These are phyloP conservation scores for Dactylellina leptospora DNA, from an alignment of 2,329 filamentous ascomycete genomes.

Conservation along the genomic window DNA sequence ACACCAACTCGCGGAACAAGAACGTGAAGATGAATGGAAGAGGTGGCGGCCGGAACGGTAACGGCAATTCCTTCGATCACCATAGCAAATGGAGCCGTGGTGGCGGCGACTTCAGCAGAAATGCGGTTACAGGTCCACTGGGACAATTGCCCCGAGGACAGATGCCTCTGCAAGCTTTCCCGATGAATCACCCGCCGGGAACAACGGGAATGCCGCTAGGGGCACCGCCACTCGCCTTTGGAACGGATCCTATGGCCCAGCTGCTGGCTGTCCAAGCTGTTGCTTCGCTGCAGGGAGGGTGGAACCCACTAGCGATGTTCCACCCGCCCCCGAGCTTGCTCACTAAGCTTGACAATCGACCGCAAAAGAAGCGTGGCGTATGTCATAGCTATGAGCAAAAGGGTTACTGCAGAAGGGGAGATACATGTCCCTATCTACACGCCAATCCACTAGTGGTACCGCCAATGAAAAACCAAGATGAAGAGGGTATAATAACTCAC, in stretches of 20 bases:
- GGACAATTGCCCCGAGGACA: constrained; percentile 55
- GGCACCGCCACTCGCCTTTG: constrained; percentile 27
- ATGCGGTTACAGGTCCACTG: constrained; percentile 8
- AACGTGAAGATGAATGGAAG: constrained; percentile 41
- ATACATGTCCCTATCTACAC: constrained; percentile 75
- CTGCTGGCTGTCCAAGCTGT: constrained; percentile 68
- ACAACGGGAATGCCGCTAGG: constrained; percentile 8
- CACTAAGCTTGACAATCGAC: constrained; percentile 16
- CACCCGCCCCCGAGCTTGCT: constrained; percentile 27
- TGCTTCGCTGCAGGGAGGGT: constrained; percentile 34
- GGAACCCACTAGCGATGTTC: constrained; percentile 50
- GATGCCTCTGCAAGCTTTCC: constrained; percentile 55
- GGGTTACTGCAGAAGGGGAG: constrained; percentile 69
- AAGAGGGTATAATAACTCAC: constrained; percentile 57
- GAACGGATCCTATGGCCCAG: constrained; percentile 68
- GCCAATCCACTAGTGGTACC: constrained; percentile 32
- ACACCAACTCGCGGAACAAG: constrained; percentile 46
- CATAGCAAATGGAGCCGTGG: constrained; percentile 48
- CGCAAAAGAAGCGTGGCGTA: constrained; percentile 36
- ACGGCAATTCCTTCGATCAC: constrained; percentile 21
- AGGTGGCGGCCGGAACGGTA: constrained; percentile 11
- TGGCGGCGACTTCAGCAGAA: constrained; percentile 38
- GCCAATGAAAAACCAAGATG: constrained; percentile 41
- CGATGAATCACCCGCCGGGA: constrained; percentile 38
- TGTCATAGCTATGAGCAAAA: constrained; percentile 50